A percentile compares a stretch with the other conserved stretches of the same genome.
phyloP scores from a whole-genome alignment of 345 rosid genomes.

The Populus tremula region DNA sequence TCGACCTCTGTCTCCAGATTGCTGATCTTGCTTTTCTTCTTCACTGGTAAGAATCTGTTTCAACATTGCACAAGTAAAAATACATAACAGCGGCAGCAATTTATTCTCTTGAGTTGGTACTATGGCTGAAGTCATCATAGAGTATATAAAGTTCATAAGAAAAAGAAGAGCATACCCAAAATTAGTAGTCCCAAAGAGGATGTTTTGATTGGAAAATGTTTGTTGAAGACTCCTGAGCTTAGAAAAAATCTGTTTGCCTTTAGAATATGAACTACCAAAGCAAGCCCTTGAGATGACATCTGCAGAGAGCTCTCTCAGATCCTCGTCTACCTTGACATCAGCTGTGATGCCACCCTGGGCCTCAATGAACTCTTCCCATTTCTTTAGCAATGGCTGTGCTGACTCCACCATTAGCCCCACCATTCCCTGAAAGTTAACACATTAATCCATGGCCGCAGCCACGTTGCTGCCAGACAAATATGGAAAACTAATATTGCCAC shows the following conservation, averaged over 20 bases:
- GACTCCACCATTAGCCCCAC: conserved; percentile 24
- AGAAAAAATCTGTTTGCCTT: conserved; percentile 20
- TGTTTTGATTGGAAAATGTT: conserved; percentile 1
- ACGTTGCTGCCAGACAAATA: too few relatives aligned
- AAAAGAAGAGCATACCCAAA: conserved; percentile 2
- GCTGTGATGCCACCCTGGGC: conserved; percentile 6
- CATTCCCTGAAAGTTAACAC: conserved; percentile 11
- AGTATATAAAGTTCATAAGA: neutral
- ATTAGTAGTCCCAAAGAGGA: conserved; percentile 8
- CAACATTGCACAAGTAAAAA: conserved; percentile 1
- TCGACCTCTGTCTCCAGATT: conserved; percentile 61
- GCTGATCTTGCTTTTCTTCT: conserved; percentile 35
- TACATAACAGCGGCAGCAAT: too few relatives aligned
- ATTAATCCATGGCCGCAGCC: neutral
- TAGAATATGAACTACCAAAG: conserved; percentile 18
- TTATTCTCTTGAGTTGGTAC: too few relatives aligned
- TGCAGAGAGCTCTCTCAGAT: conserved; percentile 18
- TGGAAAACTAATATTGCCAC: too few relatives aligned
- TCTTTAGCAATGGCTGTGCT: conserved; percentile 6
- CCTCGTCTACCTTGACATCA: conserved; percentile 18
- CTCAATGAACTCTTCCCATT: conserved; percentile 16
- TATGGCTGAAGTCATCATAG: too few relatives aligned
- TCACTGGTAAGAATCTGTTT: conserved; percentile 36
- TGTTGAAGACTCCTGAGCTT: conserved; percentile 21
- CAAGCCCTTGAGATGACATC: conserved; percentile 25